Conservation (phyloP, 192 early-diverging fungal genomes). For the Umbelopsis isabellina region DNA sequence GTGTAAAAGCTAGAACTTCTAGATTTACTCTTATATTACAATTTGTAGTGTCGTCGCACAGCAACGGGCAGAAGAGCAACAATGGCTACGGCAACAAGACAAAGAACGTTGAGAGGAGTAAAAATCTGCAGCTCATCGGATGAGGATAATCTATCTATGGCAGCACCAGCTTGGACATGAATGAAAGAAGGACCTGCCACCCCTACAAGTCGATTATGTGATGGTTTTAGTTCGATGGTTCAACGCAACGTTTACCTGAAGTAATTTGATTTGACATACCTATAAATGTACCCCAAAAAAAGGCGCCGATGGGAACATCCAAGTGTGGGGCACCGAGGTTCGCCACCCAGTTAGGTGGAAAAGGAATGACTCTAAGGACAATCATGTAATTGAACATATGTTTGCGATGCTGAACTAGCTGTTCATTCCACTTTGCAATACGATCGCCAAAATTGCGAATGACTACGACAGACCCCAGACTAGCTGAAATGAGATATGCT, state of each 20-base stretch:
- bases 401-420: conserved; percentile 52
- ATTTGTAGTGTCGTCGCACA: conserved; percentile 35
- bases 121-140: conserved; percentile 50
- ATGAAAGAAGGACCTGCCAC: conserved; percentile 56
- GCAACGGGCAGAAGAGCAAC: conserved; percentile 53
- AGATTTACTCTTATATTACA: conserved; percentile 3
- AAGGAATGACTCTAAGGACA: conserved; percentile 54
- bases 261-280: conserved; percentile 25
- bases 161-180: conserved; percentile 61
- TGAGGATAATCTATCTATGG: conserved; percentile 51
- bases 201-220: conserved; percentile 15
- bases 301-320: conserved; percentile 51
- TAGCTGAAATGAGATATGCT: conserved; percentile 55
- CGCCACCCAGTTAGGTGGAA: conserved; percentile 64
- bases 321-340: conserved; percentile 64
- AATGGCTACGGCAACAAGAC: conserved; percentile 47
- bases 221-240: not conserved
- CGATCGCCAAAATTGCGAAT: conserved; percentile 47
- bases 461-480: conserved; percentile 52
- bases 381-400: conserved; percentile 64
- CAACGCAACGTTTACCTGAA: no score
- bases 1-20: not conserved
- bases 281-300: conserved; percentile 60
- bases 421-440: conserved; percentile 51
- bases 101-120: conserved; percentile 49